phyloP scores from a whole-genome alignment of 2,329 filamentous ascomycete genomes.

The Daldinia sp. region DNA sequence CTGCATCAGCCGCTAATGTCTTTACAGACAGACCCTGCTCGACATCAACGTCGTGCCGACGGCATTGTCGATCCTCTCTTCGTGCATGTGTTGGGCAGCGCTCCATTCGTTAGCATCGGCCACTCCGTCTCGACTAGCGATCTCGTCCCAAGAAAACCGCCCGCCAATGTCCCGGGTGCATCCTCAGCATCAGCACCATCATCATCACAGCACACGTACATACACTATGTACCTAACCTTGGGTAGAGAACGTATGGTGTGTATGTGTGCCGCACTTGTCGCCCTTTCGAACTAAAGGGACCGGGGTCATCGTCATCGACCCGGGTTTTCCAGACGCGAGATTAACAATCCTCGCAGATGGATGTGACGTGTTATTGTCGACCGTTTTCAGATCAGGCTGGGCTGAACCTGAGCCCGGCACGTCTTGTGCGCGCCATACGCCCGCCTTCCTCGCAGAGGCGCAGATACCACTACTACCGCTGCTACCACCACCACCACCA shows the following conservation, averaged over 20 bases:
- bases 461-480: not conserved
- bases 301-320: constrained; percentile 5
- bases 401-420: not conserved
- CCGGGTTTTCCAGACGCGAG: constrained; percentile 16
- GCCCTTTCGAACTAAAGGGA: constrained; percentile 7
- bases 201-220: not conserved
- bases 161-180: constrained; percentile 17
- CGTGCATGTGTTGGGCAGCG: constrained; percentile 29
- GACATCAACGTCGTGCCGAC: constrained; percentile 27
- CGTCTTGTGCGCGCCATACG: constrained; percentile 2
- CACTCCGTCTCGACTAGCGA: constrained; percentile 9
- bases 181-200: not conserved
- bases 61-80: constrained; percentile 33
- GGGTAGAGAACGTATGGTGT: constrained; percentile 3
- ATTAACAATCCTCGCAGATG: constrained; percentile 17
- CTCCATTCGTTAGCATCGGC: constrained; percentile 28
- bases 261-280: constrained; percentile 15
- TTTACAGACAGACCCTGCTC: constrained; percentile 22
- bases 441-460: not conserved
- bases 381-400: constrained; percentile 7
- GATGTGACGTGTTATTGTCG: constrained; percentile 21
- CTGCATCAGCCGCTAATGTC: constrained; percentile 21
- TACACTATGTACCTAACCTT: not conserved
- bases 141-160: not conserved
- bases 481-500: not conserved